Evolutionary conservation across 1,139 yeast genomes (phyloP), one percentile per base, ranked within the genome.

Genomic region (Diutina pseudorugosa): DNA sequence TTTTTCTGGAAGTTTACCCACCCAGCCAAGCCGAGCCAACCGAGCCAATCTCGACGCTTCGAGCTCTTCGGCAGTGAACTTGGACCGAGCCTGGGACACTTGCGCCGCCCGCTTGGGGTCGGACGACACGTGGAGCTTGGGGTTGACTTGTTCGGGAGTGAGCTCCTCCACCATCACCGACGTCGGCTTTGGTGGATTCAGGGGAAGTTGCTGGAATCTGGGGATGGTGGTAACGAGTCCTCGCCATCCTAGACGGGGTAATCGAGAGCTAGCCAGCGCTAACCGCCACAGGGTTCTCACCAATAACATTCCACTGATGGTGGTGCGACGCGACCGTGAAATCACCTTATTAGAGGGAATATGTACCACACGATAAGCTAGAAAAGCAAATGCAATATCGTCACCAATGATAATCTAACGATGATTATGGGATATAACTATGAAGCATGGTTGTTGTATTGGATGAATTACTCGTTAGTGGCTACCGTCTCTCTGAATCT

Each of bases 1-100:
- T 56, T 76, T 74, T 49, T 72, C 75, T 0, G 97, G 97, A 23
- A 90, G 70, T 36, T 77, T 71, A 3, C 80, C 71, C 14, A 88
- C 76, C 67, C 74, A 74, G 0, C 86, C 89, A 51, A 85, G 68
- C 0, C 80, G 80, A 1, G 80, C 76, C 41, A 79, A 60, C 55
- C 93, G 70, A 4, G 80, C 79, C 42, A 75, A 63, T 23, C 79
- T 71, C 1, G 91, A 89, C 1, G 75, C 71, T 53, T 73, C 76
- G 30, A 80, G 61, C 58, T 84, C 85, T 56, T 80, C 80, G 1
- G 71, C 65, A 0, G 83, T 69, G 64, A 84, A 82, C 18, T 45
- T 45, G 12, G 27, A 19, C 16, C 49, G 20, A 7, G 49, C 49
- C 16, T 27, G 20, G 18, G 27, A 27, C 7, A 45, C 40, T 18